Conservation (phyloP, 176 grass and related monocot species). For the Urochloa ruziziensis region DNA sequence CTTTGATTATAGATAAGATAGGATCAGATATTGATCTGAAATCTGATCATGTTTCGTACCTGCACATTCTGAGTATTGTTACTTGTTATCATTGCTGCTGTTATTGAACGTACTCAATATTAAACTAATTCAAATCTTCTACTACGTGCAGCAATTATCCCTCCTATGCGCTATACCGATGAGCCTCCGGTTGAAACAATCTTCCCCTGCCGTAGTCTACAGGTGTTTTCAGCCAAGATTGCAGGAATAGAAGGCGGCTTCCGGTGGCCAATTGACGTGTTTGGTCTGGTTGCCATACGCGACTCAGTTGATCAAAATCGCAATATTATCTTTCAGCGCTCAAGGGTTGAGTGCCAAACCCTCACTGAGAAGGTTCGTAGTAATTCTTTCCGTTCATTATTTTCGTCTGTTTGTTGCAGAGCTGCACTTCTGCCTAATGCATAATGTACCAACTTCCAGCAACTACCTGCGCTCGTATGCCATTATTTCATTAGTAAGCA, state of each 20-base stretch:
- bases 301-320: background rate
- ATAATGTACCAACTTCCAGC: background rate
- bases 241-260: background rate
- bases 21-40: background rate
- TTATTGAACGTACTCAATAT: background rate
- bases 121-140: background rate
- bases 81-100: background rate
- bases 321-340: background rate
- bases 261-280: background rate
- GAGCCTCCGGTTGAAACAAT: background rate
- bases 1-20: background rate
- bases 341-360: background rate
- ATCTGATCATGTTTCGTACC: background rate
- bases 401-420: background rate
- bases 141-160: background rate
- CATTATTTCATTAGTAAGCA: background rate
- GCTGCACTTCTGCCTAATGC: background rate
- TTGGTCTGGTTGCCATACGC: background rate
- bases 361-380: background rate
- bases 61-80: background rate
- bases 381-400: background rate
- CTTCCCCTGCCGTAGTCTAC: background rate
- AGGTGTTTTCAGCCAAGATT: background rate
- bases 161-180: background rate
- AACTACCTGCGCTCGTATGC: background rate